Conservation (phyloP, 805 yeast species). For the Vanderwaltozyma yarrowii region DNA sequence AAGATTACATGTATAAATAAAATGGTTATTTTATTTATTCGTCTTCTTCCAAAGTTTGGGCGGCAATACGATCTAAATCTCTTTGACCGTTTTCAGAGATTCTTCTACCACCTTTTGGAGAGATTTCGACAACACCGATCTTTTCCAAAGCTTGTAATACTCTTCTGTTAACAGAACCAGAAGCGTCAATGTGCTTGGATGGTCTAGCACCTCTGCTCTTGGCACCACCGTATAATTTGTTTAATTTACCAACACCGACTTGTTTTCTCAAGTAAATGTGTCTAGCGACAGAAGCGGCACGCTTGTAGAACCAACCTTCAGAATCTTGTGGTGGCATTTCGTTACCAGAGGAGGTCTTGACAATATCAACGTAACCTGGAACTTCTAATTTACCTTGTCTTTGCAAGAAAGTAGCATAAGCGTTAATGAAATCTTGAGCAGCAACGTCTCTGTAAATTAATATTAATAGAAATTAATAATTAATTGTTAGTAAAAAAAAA, state of each 20-base stretch:
- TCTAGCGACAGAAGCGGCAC: conserved; percentile 99
- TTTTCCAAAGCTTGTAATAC: conserved; percentile 97
- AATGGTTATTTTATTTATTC: conserved; percentile 38
- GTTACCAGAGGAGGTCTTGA: conserved; percentile 97
- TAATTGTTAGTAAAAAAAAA: conserved; percentile 20
- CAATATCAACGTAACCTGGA: conserved; percentile 99
- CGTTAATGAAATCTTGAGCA: conserved; percentile 99
- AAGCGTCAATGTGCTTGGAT: conserved; percentile 96
- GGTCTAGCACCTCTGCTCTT: conserved; percentile 99
- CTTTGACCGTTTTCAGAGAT: conserved; percentile 99
- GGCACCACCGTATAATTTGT: conserved; percentile 99
- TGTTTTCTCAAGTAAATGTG: conserved; percentile 99
- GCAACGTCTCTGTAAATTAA: conserved; percentile 91
- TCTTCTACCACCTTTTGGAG: conserved; percentile 99
- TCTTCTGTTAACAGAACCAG: conserved; percentile 98
- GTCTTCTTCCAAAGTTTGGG: conserved; percentile 92
- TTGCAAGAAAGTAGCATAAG: conserved; percentile 99
- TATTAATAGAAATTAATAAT: conserved; percentile 9
- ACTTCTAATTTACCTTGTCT: conserved; percentile 99
- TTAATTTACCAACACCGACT: conserved; percentile 98
- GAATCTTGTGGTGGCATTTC: conserved; percentile 99
- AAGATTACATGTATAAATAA: not conserved
- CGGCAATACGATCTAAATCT: conserved; percentile 99
- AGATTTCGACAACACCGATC: conserved; percentile 92
- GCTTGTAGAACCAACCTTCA: conserved; percentile 99